Percentiles rank a stretch among this genome's conserved stretches.
Conservation (phyloP, 2,329 filamentous ascomycete species). For the Aspergillus terreus region DNA sequence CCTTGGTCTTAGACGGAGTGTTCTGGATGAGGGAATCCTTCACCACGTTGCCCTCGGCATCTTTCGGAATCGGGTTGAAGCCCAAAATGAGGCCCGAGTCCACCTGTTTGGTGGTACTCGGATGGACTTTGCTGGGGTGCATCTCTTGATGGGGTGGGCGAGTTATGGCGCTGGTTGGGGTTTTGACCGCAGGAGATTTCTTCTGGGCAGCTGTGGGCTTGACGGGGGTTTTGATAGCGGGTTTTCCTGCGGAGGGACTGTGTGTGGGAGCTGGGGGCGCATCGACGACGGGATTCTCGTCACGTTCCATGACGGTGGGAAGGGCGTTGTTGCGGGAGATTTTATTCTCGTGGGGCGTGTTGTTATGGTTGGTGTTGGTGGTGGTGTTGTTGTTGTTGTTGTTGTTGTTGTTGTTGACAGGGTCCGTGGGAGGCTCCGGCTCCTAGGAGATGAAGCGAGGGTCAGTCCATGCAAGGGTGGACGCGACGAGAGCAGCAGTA, state of each 20-base stretch:
- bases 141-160: constrained; percentile 77
- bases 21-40: constrained; percentile 27
- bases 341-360: constrained; percentile 26
- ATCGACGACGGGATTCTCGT: constrained; percentile 38
- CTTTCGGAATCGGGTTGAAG: constrained; percentile 67
- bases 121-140: constrained; percentile 81
- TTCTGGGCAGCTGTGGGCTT: constrained; percentile 14
- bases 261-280: constrained; percentile 20
- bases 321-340: constrained; percentile 28
- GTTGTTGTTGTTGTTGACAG: constrained; percentile 9
- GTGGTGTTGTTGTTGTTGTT: constrained; percentile 9
- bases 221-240: constrained; percentile 20
- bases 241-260: constrained; percentile 6
- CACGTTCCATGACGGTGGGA: constrained; percentile 45
- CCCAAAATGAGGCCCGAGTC: constrained; percentile 79
- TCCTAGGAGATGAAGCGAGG: constrained; percentile 16
- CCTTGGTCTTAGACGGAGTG: constrained; percentile 42
- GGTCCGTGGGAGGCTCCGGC: constrained; percentile 17
- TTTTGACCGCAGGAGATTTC: constrained; percentile 26
- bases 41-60: constrained; percentile 33
- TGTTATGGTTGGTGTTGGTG: constrained; percentile 15
- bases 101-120: constrained; percentile 67
- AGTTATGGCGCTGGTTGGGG: constrained; percentile 54
- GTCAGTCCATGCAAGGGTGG: constrained; percentile 4
- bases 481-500: constrained; percentile 7